Base-by-base conservation (phyloP, 2,329 filamentous ascomycete genomes). In the Pyrenophora teres region DNA sequence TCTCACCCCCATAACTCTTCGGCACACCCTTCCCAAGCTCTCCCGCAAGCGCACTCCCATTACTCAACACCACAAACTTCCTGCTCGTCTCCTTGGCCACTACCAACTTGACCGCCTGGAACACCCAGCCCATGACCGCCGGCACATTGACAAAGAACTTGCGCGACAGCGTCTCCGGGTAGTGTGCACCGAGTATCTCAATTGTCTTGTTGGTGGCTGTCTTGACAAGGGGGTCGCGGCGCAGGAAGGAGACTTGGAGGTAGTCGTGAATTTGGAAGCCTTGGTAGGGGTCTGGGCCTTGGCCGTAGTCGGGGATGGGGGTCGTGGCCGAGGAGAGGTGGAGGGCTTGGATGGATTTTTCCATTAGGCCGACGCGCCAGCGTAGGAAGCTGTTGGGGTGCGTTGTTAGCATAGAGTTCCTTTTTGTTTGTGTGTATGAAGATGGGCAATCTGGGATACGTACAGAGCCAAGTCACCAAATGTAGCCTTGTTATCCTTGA, bases 101-200 rank as follows among this genome's bases (percentile, higher is more conserved):
- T 27, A 81, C 63, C 23, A 77, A 59, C 63, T 78, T 79, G 62
- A 78, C 76, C 2, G 75, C 76, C 6, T 70, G 69, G 67, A 78
- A 81, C 63, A 81, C 67, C 79, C 92, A 97, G 50, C 90, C 89
- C 92, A 97, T 97, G 66, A 97, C 81, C 49, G 87, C 76, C 0
- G 93, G 93, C 5, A 97, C 90, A 67, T 97, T 97, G 77, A 97
- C 89, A 71, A 97, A 97, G 81, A 92, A 97, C 80, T 97, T 97
- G 77, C 93, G 85, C 64, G 85, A 85, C 41, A 97, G 82, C 8
- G 96, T 85, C 78, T 97, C 93, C 0, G 93, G 92, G 77, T 97
- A 97, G 61, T 89, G 89, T 62, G 84, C 86, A 44, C 87, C 84
- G 72, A 97, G 91, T 44, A 89, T 81, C 56, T 88, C 82, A 72